Conservation (phyloP, 2,329 filamentous ascomycete genomes). For the Verticillium longisporum region DNA sequence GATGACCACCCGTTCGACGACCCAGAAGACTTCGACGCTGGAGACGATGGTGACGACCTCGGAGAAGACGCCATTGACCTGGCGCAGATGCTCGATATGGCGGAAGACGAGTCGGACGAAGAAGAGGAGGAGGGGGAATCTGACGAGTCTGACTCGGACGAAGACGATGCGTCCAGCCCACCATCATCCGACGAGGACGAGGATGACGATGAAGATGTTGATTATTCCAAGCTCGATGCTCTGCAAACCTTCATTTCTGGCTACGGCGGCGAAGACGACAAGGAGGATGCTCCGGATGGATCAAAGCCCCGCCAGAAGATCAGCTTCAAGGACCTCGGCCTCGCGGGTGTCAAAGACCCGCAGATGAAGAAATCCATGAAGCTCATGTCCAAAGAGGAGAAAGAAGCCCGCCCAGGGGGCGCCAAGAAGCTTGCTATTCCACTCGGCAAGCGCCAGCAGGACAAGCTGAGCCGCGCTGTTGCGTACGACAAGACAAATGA, state of each 20-base stretch:
- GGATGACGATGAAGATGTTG: slow-evolving; percentile 38
- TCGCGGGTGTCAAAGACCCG: slow-evolving; percentile 66
- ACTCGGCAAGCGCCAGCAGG: slow-evolving; percentile 79
- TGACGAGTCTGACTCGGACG: slow-evolving; percentile 32
- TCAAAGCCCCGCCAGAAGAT: slow-evolving; percentile 47
- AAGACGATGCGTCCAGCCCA: slow-evolving; percentile 41
- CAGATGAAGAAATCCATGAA: slow-evolving; percentile 74
- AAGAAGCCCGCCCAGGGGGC: slow-evolving; percentile 35
- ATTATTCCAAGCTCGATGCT: slow-evolving; percentile 53
- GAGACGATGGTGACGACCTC: slow-evolving; percentile 51
- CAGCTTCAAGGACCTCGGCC: slow-evolving; percentile 65
- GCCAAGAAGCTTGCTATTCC: slow-evolving; percentile 73
- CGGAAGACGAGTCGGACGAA: slow-evolving; percentile 41
- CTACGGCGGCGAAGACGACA: slow-evolving; percentile 58
- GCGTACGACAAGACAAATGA: slow-evolving; percentile 91
- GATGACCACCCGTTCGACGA: slow-evolving; percentile 46
- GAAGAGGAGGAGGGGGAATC: slow-evolving; percentile 39
- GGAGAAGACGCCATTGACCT: slow-evolving; percentile 54
- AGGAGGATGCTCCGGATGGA: slow-evolving; percentile 26
- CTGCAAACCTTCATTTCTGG: slow-evolving; percentile 64
- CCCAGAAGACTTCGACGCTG: slow-evolving; percentile 47
- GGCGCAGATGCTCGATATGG: slow-evolving; percentile 49
- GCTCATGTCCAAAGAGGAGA: slow-evolving; percentile 59
- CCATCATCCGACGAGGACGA: slow-evolving; percentile 39
- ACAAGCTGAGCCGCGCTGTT: slow-evolving; percentile 70